Evolutionary conservation across 306 rosid species (phyloP).

Genomic region (Medicago lupulina): DNA sequence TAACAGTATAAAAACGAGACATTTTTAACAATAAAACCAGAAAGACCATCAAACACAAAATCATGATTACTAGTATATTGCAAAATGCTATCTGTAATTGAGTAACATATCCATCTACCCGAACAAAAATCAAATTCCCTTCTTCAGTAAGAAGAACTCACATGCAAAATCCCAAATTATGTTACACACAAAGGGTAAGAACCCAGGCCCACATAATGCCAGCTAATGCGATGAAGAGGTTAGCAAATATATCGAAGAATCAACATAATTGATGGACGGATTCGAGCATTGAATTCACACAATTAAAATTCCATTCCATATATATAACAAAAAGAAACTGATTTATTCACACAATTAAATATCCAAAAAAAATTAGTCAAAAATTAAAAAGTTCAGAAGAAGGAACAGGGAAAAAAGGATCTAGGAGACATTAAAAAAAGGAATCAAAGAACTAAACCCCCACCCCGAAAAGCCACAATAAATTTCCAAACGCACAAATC

Average conservation of each 20-base stretch:
- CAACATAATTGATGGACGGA: background rate
- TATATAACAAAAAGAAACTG: background rate
- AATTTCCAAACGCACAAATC: background rate
- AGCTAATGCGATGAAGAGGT: background rate
- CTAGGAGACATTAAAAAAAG: background rate
- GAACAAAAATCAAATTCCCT: no score
- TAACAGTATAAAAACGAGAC: no score
- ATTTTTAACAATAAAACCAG: no score
- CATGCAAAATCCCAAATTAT: no score
- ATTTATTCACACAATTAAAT: background rate
- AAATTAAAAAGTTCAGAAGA: background rate
- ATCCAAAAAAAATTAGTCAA: background rate
- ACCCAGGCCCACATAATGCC: background rate
- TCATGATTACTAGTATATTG: no score
- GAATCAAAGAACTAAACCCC: background rate
- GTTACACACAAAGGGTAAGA: no score
- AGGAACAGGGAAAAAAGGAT: constrained; percentile 6
- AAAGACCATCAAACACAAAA: no score
- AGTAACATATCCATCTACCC: no score
- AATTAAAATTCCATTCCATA: background rate
- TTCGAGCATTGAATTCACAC: background rate
- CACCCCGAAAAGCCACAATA: background rate
- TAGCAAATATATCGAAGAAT: background rate
- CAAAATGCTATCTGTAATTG: no score
- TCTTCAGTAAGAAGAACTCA: no score